A percentile compares a stretch with the other conserved stretches of the same genome.
Conservation (phyloP, 2,329 filamentous ascomycete genomes). For the Rutstroemia sp. region DNA sequence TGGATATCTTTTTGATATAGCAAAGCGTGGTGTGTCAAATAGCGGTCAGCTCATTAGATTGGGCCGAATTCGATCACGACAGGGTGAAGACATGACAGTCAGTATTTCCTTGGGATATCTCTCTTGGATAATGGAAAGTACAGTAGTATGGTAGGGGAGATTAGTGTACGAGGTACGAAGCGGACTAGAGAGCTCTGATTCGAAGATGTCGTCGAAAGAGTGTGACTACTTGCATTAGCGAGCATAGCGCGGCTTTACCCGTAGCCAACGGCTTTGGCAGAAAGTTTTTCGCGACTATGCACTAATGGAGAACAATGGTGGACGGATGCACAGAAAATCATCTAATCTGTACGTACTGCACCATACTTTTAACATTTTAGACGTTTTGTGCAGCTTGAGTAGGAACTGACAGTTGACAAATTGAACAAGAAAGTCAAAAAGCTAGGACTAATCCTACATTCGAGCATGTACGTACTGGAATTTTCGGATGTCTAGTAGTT, state of each 20-base stretch:
- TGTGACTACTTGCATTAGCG: slow-evolving; percentile 10
- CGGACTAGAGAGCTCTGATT: slow-evolving; percentile 4
- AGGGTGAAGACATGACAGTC: slow-evolving; percentile 7
- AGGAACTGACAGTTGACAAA: too few species aligned
- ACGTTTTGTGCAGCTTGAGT: too few species aligned
- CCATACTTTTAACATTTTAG: too few species aligned
- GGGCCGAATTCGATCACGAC: slow-evolving; percentile 16
- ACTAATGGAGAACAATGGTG: background rate
- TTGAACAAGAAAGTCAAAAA: too few species aligned
- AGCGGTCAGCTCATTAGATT: slow-evolving; percentile 28
- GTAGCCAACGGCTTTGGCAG: slow-evolving; percentile 4
- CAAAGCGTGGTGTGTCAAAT: slow-evolving; percentile 21
- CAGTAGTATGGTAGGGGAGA: too few species aligned
- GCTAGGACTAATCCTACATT: too few species aligned
- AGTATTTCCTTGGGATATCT: background rate
- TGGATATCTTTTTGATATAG: background rate
- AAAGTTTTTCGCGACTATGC: background rate
- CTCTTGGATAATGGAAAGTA: background rate
- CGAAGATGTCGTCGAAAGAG: slow-evolving; percentile 6
- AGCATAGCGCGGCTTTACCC: slow-evolving; percentile 8
- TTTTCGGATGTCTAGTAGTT: too few species aligned
- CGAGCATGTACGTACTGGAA: too few species aligned
- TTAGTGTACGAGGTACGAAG: too few species aligned
- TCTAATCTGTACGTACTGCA: too few species aligned
- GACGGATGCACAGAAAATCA: too few species aligned